Base-by-base conservation (phyloP, 164 flowering plant species). In the Vitis vinifera region DNA sequence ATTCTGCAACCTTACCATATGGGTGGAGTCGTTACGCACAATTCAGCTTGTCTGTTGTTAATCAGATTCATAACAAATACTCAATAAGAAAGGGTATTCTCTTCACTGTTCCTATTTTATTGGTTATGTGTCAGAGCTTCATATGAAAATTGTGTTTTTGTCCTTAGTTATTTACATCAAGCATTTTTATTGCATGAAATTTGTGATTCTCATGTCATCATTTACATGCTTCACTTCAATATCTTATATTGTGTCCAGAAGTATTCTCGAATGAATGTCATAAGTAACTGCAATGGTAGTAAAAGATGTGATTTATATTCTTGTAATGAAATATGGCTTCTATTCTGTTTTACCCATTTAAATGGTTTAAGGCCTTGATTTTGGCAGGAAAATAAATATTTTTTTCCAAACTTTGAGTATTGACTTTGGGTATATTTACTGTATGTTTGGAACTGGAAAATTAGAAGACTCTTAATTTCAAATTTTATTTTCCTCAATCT, bases 21-120 rank as follows among this genome's bases (percentile, higher is more conserved):
- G 97, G 92, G 37, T 91, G 97, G 97, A 89, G 87, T 76, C 86
- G 97, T 83, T 85, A 86, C 71, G 92, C 93, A 2, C 92, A 89
- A 71, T 91, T 91, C 70, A 86, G 90, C 75, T 84, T 91, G 88
- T 79, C 89, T 62, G 92, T 91, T 60, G 67, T 84, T 11, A 88
- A 91, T 79, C 97, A 91, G 79, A 66, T 79, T 19, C 79, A 84
- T 68, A 69, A 27, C 67, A 88, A 84, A 76, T 84, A 73, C 68
- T 81, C 88, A 1, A 75, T 88, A 23, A 83, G 89, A 78, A 91
- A 91, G 76, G 93, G 97, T 91, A 84, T 68, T 1, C 23, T 62
- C 13, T 66, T 55, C 10, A 51, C n/a, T 12, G 44, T 51, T 61
- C 27, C n/a, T 10, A 23, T 49, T 17, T 47, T 10, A 9, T 56